Base-by-base conservation (phyloP, 805 yeast species). In the Ogataea dorogensis region DNA sequence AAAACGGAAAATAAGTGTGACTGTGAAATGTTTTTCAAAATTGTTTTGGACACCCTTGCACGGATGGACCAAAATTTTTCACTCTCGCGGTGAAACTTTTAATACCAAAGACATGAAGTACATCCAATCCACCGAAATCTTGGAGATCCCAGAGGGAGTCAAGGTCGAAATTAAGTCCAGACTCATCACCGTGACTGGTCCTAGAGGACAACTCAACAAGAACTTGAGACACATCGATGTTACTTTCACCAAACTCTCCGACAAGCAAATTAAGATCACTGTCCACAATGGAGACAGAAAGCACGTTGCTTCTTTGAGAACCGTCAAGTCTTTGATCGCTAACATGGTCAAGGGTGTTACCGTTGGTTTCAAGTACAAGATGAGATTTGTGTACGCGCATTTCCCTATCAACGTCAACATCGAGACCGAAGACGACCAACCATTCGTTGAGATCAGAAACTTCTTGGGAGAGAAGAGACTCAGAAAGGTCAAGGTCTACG, bases 321-420 rank as follows among this genome's bases (percentile, higher is more conserved):
- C 98, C 49, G 98, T 93, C 70, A 88, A 87, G 77, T 86, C 98
- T 53, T 75, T 93, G 67, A 77, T 93, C 61, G 66, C 86, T 65
- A 93, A 93, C 86, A 72, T 93, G 81, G 71, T 93, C 73, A 86
- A 84, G 56, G 98, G 98, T 83, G 98, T 93, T 68, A 93, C 98
- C 69, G 81, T 81, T 78, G 98, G 98, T 72, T 91, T 75, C 95
- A 81, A 85, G 75, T 93, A 93, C 93, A 93, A 93, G 86, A 84
- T 93, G 96, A 87, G 97, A 79, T 89, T 87, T 71, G 98, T 93
- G 54, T 94, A 91, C 68, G 98, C 98, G 81, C 98, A 93, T 86
- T 93, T 93, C 95, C 98, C 98, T 70, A 93, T 94, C 75, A 93
- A 93, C 75, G 96, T 93, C 58, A 91, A 89, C 79, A 70, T 88